Evolutionary conservation across 306 rosid genomes (phyloP), one percentile per base, ranked within the genome.

Genomic region (Corylus americana): DNA sequence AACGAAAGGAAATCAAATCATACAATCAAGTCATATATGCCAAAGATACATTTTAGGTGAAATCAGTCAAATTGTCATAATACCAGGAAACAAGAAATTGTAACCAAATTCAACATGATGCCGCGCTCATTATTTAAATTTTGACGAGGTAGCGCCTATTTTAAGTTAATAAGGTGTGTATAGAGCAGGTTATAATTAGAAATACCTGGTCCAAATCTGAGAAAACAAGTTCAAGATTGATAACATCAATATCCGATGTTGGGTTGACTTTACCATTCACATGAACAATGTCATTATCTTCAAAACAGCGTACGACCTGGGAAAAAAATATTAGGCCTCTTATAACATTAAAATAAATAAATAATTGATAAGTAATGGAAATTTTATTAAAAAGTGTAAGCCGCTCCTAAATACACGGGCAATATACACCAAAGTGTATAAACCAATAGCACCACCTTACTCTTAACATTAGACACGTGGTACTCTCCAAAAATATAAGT

Each of bases 191-290:
- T 76, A 54, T 73, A 77, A 62, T 63, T 75, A 81, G 79, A 85
- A 81, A 88, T 67, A 95, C 99, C 98, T 95, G 99, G 84, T 95
- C 99, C 78, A 95, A 85, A 74, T 95, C 99, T 74, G 96, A 88
- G 88, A 95, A 93, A 76, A 90, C 91, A 82, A 95, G 99, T 90
- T 92, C 98, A 85, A 95, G 78, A 84, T 95, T 93, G 88, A 95
- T 95, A 77, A 95, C 93, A 66, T 93, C 99, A 22, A 95, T 91
- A 86, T 93, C 99, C 74, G 91, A 69, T 81, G 88, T 95, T 55
- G 99, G 99, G 81, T 91, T 96, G 80, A 95, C 91, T 88, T 88
- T 93, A 53, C 98, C 98, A 77, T 85, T 95, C 76, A 95, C 99
- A 58, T 95, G 99, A 87, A 95, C 86, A 78, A 93, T 87, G 77